Conservation (phyloP, 345 rosid species). For the Eucalyptus globulus region DNA sequence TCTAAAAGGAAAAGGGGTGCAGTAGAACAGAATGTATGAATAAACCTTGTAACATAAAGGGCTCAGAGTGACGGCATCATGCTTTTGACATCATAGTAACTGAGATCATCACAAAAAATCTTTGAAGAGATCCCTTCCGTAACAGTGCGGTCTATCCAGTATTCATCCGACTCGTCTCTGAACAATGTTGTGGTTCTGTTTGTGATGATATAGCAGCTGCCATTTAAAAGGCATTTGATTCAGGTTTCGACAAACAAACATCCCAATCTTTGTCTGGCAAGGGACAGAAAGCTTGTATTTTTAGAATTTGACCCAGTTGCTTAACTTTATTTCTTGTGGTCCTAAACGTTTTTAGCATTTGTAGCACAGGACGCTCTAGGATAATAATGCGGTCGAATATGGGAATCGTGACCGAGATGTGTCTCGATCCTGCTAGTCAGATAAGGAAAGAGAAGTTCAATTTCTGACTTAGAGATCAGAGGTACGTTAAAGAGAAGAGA, state of each 20-base stretch:
- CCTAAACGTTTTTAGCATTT: neutral
- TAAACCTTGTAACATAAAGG: neutral
- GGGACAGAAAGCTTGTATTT: neutral
- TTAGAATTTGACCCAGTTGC: neutral
- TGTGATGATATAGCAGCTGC: neutral
- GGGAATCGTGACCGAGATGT: neutral
- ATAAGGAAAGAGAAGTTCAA: neutral
- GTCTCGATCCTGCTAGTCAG: neutral
- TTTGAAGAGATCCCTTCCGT: neutral
- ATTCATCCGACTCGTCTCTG: neutral
- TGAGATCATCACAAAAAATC: neutral
- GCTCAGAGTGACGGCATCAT: neutral
- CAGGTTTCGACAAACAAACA: neutral
- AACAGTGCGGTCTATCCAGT: neutral
- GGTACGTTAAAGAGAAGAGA: neutral
- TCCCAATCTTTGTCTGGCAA: neutral
- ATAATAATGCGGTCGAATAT: neutral
- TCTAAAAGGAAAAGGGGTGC: neutral
- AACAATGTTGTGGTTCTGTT: neutral
- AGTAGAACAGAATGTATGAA: neutral
- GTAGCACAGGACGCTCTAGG: neutral
- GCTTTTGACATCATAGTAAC: neutral
- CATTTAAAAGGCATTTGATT: neutral
- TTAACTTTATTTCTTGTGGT: neutral
- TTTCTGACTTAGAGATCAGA: neutral